Percentiles rank a stretch among this genome's conserved stretches.
phyloP scores from a whole-genome alignment of 1,139 yeast genomes.

The Magnusiomyces ingens region DNA sequence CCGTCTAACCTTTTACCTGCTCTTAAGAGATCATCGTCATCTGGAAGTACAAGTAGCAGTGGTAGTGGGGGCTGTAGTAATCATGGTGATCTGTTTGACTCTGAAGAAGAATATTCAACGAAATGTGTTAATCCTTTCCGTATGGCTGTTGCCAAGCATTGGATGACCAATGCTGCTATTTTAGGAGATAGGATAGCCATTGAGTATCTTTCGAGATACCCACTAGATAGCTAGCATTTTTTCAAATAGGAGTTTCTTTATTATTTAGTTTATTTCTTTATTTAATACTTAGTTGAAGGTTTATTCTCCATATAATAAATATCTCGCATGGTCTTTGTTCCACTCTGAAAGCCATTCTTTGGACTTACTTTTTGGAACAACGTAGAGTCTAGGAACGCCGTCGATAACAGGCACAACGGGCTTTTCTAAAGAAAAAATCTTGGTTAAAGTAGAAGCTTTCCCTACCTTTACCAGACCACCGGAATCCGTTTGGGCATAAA shows the following conservation, averaged over 20 bases:
- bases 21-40: not conserved
- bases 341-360: constrained; percentile 13
- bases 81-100: not conserved
- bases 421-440: constrained; percentile 52
- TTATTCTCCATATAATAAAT: constrained; percentile 9
- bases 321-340: constrained; percentile 15
- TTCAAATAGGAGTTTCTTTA: not conserved
- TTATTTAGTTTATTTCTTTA: not conserved
- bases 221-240: not conserved
- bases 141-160: constrained; percentile 30
- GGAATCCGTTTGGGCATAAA: constrained; percentile 70
- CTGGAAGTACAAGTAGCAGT: not conserved
- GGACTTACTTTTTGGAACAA: constrained; percentile 69
- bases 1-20: constrained; percentile 18
- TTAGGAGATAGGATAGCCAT: constrained; percentile 30
- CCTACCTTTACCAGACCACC: constrained; percentile 89
- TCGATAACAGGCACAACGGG: constrained; percentile 79
- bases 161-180: constrained; percentile 30
- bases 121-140: constrained; percentile 28
- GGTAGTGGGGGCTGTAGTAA: not conserved
- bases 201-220: constrained; percentile 21
- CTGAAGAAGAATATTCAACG: constrained; percentile 23
- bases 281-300: not conserved
- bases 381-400: constrained; percentile 61
- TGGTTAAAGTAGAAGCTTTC: constrained; percentile 60